phyloP scores from a whole-genome alignment of 148 eudicot species.

The Nepenthes mirabilis region DNA sequence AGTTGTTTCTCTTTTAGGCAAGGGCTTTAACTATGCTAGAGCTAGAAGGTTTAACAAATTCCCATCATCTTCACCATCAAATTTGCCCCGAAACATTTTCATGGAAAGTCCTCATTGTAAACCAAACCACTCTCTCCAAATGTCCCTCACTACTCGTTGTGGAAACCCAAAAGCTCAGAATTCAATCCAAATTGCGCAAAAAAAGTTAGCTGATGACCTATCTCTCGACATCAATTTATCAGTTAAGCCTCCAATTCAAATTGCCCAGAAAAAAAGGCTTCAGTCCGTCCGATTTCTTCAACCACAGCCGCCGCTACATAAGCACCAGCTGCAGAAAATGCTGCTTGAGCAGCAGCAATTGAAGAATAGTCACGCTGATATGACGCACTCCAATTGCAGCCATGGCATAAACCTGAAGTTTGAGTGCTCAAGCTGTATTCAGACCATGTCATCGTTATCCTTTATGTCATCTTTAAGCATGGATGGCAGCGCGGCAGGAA shows the following conservation, averaged over 20 bases:
- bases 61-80: not conserved
- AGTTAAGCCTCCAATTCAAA: constrained; percentile 16
- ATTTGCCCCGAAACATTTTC: constrained; percentile 24
- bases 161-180: constrained; percentile 11
- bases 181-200: constrained; percentile 9
- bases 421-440: constrained; percentile 26
- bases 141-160: constrained; percentile 8
- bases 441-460: constrained; percentile 35
- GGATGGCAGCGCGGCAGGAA: constrained; percentile 30
- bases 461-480: constrained; percentile 38
- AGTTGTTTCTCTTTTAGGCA: constrained; percentile 27
- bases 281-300: constrained; percentile 11
- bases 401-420: constrained; percentile 31
- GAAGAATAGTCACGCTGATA: constrained; percentile 17
- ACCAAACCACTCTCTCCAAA: constrained; percentile 15
- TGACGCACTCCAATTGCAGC: constrained; percentile 17
- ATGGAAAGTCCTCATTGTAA: constrained; percentile 22
- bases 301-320: constrained; percentile 1
- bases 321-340: constrained; percentile 14
- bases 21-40: constrained; percentile 27
- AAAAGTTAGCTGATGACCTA: constrained; percentile 17
- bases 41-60: constrained; percentile 23
- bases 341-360: constrained; percentile 30
- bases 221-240: constrained; percentile 19
- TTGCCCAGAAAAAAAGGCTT: constrained; percentile 5